phyloP scores from a whole-genome alignment of 768 basidiomycete genomes.

The Candolleomyces efflorescens region DNA sequence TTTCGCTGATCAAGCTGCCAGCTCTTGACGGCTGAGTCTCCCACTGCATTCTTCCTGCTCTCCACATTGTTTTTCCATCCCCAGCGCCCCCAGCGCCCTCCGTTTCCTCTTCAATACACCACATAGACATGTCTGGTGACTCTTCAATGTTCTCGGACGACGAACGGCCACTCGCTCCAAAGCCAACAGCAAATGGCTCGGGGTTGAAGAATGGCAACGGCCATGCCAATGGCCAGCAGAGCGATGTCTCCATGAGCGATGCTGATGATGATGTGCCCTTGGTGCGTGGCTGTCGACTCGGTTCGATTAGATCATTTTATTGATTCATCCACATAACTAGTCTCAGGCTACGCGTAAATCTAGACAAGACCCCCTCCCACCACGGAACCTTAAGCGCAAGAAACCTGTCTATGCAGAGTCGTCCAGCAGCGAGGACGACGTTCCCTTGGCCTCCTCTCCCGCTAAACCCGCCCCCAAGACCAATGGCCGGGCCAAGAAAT shows the following conservation, averaged over 20 bases:
- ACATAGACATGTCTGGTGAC: constrained; percentile 40
- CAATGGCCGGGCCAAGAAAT: constrained; percentile 36
- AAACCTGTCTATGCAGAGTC: constrained; percentile 48
- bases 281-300: constrained; percentile 37
- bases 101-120: constrained; percentile 22
- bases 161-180: constrained; percentile 47
- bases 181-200: constrained; percentile 38
- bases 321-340: constrained; percentile 28
- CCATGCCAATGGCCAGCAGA: constrained; percentile 18
- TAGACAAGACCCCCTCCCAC: constrained; percentile 33
- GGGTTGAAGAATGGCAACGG: constrained; percentile 41
- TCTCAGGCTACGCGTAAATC: constrained; percentile 48
- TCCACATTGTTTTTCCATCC: constrained; percentile 12
- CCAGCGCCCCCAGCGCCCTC: constrained; percentile 10
- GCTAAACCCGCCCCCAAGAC: constrained; percentile 37
- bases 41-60: constrained; percentile 22
- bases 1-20: constrained; percentile 30
- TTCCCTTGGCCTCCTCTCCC: constrained; percentile 70
- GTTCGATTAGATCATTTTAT: constrained; percentile 8
- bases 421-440: constrained; percentile 70
- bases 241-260: constrained; percentile 47
- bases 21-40: constrained; percentile 14
- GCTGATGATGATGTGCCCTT: constrained; percentile 71
- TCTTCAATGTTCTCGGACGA: constrained; percentile 55
- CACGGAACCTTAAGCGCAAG: constrained; percentile 55